A percentile compares a stretch with the other conserved stretches of the same genome.
phyloP scores from a whole-genome alignment of 257 asterid genomes.

The Ophiorrhiza pumila region DNA sequence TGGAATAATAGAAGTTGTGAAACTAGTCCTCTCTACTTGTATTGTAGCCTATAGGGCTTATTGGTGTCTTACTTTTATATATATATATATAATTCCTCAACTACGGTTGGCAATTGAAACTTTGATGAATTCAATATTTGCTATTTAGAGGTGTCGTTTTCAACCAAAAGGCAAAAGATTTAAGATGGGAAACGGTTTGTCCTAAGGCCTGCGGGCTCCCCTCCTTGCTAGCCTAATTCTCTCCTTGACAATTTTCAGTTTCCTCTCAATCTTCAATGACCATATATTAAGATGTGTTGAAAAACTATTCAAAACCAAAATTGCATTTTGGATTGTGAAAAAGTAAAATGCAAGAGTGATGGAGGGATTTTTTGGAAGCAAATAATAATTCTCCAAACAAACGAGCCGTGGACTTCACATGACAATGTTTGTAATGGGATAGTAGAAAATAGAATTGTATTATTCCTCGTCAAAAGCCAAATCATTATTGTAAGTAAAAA shows the following conservation, averaged over 20 bases:
- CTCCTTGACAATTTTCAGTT: background rate
- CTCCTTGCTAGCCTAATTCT: background rate
- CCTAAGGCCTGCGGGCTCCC: slow-evolving; percentile 6
- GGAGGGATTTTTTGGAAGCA: background rate
- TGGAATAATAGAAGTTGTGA: slow-evolving; percentile 15
- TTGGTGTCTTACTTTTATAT: slow-evolving; percentile 47
- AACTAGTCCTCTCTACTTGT: no score
- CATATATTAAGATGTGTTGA: no score
- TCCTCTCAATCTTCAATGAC: no score
- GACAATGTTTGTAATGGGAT: slow-evolving; percentile 16
- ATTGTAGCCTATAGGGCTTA: no score
- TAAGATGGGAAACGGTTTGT: slow-evolving; percentile 17
- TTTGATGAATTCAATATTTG: background rate
- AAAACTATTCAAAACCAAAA: background rate
- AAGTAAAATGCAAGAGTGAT: background rate
- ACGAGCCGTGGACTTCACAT: slow-evolving; percentile 17
- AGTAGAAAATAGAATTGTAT: background rate
- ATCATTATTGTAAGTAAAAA: no score
- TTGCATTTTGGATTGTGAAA: background rate
- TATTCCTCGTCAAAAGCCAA: background rate
- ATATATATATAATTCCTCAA: slow-evolving; percentile 22
- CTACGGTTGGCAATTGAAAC: slow-evolving; percentile 30
- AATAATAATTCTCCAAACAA: background rate
- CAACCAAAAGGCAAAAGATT: slow-evolving; percentile 46
- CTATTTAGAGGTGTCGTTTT: slow-evolving; percentile 45